Base-by-base conservation (phyloP, 805 yeast species). In the Pichia manshurica region DNA sequence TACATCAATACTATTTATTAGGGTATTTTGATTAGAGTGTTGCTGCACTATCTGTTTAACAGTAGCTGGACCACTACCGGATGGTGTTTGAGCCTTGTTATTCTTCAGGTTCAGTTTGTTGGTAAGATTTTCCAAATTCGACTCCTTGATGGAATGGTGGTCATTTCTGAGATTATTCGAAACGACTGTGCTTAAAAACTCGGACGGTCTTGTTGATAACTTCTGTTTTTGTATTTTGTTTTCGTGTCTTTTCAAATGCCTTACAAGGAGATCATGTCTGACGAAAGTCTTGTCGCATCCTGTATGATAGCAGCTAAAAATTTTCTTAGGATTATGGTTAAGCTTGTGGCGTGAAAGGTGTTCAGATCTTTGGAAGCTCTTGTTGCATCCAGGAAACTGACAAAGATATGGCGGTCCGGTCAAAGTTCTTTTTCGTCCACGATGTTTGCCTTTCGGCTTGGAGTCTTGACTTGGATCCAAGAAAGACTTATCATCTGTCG, bases 321-420 rank as follows among this genome's bases (percentile, higher is more conserved):
- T 78, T 45, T 74, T 75, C 19, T 73, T 68, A 2, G 79, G 78
- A 48, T 72, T 69, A 53, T 82, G 87, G 58, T 82, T 82, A 44
- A 82, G 67, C 56, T 78, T 74, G 58, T 82, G 87, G 44, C 87
- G 65, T 2, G 84, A 72, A 15, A 82, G 60, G 63, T 82, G 87
- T 56, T 82, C 87, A 1, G 81, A 73, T 43, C 87, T 59, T 20
- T 78, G 73, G 55, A 82, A 82, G 17, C 69, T 65, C 57, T 81
- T 82, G 34, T 65, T 69, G 56, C 87, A 82, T 32, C 72, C 72
- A 8, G 71, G 72, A 46, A 59, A 65, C 33, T 73, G 72, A 56
- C 82, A 78, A 3, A 39, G 36, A 28, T 53, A 63, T 2, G 66
- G 67, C 0, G 67, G 67, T 1, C 66, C 67, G 1, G 35, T 38